Conservation (phyloP, 768 basidiomycete species). For the Amanita thiersii region DNA sequence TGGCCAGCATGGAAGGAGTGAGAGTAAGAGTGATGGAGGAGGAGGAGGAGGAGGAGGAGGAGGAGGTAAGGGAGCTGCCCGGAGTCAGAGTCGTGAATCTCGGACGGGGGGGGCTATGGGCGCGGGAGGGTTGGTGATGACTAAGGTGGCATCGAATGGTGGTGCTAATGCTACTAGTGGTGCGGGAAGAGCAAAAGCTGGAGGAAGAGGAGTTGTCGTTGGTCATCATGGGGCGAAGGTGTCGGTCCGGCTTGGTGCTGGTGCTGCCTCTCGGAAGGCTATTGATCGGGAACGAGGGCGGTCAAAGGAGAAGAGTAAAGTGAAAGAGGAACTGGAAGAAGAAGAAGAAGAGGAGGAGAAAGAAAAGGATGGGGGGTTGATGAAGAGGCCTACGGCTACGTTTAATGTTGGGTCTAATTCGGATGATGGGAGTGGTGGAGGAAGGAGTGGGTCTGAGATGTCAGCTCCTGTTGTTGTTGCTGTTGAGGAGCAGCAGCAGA, state of each 20-base stretch:
- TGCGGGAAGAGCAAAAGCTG: conserved; percentile 5
- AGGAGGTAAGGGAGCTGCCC: conserved; percentile 9
- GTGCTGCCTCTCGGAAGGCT: conserved; percentile 8
- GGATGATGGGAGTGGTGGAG: conserved; percentile 34
- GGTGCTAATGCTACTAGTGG: conserved; percentile 2
- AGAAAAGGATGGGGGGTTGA: conserved; percentile 4
- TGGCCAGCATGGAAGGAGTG: conserved; percentile 11
- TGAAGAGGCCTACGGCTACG: conserved; percentile 17
- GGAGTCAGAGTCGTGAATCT: too few species aligned
- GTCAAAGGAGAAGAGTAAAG: conserved; percentile 8
- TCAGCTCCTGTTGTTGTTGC: conserved; percentile 5
- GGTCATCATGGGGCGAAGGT: background rate
- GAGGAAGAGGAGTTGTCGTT: conserved; percentile 7
- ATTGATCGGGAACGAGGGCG: conserved; percentile 12
- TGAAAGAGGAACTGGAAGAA: conserved; percentile 9
- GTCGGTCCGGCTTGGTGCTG: conserved; percentile 1
- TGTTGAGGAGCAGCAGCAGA: background rate
- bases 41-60: conserved; percentile 10
- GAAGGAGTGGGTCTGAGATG: conserved; percentile 25
- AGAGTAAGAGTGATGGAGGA: conserved; percentile 12
- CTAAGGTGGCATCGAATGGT: background rate
- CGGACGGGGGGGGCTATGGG: conserved; percentile 7
- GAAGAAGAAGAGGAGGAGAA: conserved; percentile 8
- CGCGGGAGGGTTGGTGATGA: conserved; percentile 9
- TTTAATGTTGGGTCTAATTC: conserved; percentile 59